A percentile compares a stretch with the other conserved stretches of the same genome.
Conservation (phyloP, 352 stramenopile species). For the Phytophthora pisi region DNA sequence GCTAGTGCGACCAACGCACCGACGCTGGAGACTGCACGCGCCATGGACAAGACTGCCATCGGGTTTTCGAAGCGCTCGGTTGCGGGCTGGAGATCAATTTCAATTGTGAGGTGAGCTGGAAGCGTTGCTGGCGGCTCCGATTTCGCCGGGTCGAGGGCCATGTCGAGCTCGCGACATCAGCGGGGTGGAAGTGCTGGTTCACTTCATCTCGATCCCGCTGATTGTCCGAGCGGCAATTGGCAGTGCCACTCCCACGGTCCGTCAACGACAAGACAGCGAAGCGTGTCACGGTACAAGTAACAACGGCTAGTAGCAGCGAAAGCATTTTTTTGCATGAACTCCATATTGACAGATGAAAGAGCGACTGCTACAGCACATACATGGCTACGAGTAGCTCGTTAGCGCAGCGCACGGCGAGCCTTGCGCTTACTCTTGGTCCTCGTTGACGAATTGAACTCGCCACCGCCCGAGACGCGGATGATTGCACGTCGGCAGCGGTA, state of each 20-base stretch:
- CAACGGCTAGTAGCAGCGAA: no score
- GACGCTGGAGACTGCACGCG: conserved; percentile 12
- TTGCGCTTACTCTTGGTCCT: conserved; percentile 28
- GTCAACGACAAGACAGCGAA: background rate
- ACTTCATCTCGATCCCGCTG: background rate
- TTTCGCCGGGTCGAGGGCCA: background rate
- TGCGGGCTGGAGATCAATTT: conserved; percentile 8
- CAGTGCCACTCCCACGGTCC: background rate
- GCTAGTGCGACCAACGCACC: conserved; percentile 46
- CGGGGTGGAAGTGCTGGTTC: background rate
- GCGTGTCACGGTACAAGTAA: no score
- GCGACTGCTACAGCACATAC: background rate
- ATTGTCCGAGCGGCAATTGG: background rate
- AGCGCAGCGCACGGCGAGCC: conserved; percentile 26
- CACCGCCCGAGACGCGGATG: conserved; percentile 24
- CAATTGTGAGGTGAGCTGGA: conserved; percentile 10
- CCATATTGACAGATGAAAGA: background rate
- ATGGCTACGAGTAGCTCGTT: background rate
- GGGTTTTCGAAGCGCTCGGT: background rate
- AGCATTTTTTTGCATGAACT: background rate
- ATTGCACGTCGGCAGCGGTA: conserved; percentile 67
- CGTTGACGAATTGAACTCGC: conserved; percentile 20
- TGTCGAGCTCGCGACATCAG: background rate
- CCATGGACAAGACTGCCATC: conserved; percentile 26
- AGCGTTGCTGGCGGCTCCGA: background rate